These are phyloP conservation scores for Babjeviella inositovora DNA, from an alignment of 805 yeast genomes.

Conservation along the genomic window DNA sequence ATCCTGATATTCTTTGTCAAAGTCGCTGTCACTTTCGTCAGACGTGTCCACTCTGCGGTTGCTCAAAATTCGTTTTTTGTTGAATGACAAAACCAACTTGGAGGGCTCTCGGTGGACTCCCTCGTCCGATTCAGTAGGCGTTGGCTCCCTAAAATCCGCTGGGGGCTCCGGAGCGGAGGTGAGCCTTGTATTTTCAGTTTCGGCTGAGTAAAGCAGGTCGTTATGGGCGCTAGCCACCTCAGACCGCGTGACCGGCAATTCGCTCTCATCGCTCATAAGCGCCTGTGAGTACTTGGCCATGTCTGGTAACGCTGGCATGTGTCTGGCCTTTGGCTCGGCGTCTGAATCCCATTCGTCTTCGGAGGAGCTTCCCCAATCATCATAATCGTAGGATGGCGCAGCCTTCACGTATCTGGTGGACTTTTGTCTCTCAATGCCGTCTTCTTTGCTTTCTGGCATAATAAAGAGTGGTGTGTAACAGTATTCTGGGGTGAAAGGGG, in stretches of 20 bases:
- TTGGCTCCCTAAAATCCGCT: no score
- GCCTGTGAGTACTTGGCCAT: not conserved
- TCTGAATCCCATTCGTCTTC: constrained; percentile 10
- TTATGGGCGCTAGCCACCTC: no score
- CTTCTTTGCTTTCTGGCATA: constrained; percentile 11
- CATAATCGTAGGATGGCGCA: constrained; percentile 22
- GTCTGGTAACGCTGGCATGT: constrained; percentile 1
- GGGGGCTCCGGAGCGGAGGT: no score
- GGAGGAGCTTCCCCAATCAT: constrained; percentile 24
- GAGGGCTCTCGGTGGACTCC: no score
- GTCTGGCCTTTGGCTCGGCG: no score
- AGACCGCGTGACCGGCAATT: no score
- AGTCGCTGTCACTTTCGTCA: no score
- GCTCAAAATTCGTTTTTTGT: no score
- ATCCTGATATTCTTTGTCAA: no score
- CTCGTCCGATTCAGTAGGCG: no score
- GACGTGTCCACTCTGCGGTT: no score
- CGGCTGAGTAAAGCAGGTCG: constrained; percentile 1
- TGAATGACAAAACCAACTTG: no score
- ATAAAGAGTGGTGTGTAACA: constrained; percentile 1
- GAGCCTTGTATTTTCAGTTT: constrained; percentile 4
- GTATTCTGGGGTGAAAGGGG: not conserved
- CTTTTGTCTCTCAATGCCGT: constrained; percentile 21
- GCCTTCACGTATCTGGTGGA: constrained; percentile 26
- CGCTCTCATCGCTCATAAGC: not conserved